phyloP scores from a whole-genome alignment of 2,329 filamentous ascomycete species.

The Aurifilum marmelostoma region DNA sequence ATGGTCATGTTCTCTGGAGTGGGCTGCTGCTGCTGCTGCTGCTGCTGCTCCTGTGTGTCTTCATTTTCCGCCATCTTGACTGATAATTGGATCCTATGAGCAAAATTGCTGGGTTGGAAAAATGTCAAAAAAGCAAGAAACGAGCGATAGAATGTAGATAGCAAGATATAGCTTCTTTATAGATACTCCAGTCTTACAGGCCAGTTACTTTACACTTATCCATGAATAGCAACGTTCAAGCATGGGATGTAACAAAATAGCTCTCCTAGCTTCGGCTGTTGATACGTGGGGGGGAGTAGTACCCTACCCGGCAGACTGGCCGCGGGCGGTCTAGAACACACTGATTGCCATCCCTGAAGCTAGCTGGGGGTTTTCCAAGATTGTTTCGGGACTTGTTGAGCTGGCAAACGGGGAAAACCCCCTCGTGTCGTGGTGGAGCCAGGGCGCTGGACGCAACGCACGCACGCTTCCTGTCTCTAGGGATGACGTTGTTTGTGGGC shows the following conservation, averaged over 20 bases:
- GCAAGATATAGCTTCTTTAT: neutral
- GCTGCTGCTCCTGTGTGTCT: neutral
- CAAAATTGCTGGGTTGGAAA: neutral
- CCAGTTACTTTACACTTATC: neutral
- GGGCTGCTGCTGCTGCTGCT: conserved; percentile 24
- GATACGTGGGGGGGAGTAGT: neutral
- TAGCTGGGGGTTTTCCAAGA: conserved; percentile 10
- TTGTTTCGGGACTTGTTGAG: neutral
- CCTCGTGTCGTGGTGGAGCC: neutral
- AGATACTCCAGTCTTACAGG: neutral
- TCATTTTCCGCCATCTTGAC: conserved; percentile 32
- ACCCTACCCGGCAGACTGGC: neutral
- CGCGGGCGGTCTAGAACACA: neutral
- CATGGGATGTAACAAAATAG: neutral
- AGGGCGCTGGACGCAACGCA: no score
- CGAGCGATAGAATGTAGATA: no score
- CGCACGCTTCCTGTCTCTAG: neutral
- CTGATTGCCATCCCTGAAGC: neutral
- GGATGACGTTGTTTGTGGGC: neutral
- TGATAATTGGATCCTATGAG: neutral
- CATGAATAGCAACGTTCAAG: no score
- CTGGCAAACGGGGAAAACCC: neutral
- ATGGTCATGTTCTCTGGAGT: conserved; percentile 57
- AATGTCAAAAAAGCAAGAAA: neutral
- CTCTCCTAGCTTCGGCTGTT: neutral